phyloP scores from a whole-genome alignment of 768 basidiomycete species.

The Hericium alpestre region DNA sequence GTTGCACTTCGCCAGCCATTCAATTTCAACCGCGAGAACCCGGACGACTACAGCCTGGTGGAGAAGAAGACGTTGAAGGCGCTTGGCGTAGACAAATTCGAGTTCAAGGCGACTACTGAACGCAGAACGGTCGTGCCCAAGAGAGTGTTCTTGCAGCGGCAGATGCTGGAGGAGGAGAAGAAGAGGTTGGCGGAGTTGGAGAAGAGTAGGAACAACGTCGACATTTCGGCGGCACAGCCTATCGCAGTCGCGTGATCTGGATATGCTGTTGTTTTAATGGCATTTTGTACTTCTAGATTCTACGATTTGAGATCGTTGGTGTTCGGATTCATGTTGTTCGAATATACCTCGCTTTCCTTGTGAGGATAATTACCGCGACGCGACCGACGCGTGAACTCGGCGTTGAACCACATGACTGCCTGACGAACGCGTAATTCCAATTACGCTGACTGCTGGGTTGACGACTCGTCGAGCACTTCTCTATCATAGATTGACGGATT shows the following conservation, averaged over 20 bases:
- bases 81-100: constrained; percentile 35
- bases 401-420: too few relatives aligned
- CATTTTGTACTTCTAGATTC: too few relatives aligned
- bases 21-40: constrained; percentile 34
- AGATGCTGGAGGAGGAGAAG: constrained; percentile 41
- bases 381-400: too few relatives aligned
- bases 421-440: too few relatives aligned
- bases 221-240: not conserved
- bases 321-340: too few relatives aligned
- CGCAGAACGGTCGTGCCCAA: constrained; percentile 37
- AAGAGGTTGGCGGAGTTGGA: constrained; percentile 23
- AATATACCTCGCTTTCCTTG: too few relatives aligned
- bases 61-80: constrained; percentile 49
- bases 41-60: constrained; percentile 43
- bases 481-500: too few relatives aligned
- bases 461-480: too few relatives aligned
- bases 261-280: not conserved
- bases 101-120: constrained; percentile 38
- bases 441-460: too few relatives aligned
- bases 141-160: constrained; percentile 32
- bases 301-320: too few relatives aligned
- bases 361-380: too few relatives aligned
- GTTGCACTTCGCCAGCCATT: constrained; percentile 46
- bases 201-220: not conserved
- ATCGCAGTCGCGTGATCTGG: not conserved